phyloP scores from a whole-genome alignment of 192 early-diverging fungal genomes.

The Podila minutissima region DNA sequence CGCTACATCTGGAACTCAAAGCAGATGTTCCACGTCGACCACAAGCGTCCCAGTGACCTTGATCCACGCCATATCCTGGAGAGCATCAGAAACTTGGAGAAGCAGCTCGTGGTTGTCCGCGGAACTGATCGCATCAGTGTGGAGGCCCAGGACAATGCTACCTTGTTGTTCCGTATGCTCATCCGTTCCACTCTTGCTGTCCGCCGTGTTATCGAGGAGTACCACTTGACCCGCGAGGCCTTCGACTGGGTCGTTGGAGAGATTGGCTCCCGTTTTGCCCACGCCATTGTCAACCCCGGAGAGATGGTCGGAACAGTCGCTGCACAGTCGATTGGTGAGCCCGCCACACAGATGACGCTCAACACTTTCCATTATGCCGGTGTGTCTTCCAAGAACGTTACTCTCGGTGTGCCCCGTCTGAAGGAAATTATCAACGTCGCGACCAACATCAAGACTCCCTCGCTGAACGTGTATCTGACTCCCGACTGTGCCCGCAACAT shows the following conservation, averaged over 20 bases:
- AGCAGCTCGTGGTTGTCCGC: conserved; percentile 82
- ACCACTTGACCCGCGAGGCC: conserved; percentile 84
- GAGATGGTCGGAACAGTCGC: conserved; percentile 99
- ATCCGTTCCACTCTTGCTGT: conserved; percentile 83
- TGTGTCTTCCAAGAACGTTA: conserved; percentile 97
- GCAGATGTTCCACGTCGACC: conserved; percentile 88
- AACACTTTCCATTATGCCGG: conserved; percentile 99
- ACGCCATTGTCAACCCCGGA: conserved; percentile 90
- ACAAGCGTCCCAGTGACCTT: conserved; percentile 83
- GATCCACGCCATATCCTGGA: conserved; percentile 85
- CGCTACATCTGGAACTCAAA: conserved; percentile 93
- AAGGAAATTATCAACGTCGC: conserved; percentile 99
- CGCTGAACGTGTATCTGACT: conserved; percentile 79
- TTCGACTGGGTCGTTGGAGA: conserved; percentile 97
- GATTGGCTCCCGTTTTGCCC: conserved; percentile 91
- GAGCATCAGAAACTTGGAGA: conserved; percentile 74
- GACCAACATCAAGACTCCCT: conserved; percentile 95
- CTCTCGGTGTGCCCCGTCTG: conserved; percentile 96
- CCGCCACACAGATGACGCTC: conserved; percentile 99
- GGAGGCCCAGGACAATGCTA: conserved; percentile 94
- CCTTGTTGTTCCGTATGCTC: conserved; percentile 88
- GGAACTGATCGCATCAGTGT: conserved; percentile 87
- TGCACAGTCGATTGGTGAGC: conserved; percentile 99
- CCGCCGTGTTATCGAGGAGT: conserved; percentile 90
- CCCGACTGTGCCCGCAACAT: conserved; percentile 76